These are phyloP conservation scores for Teunomyces atbi DNA, from an alignment of 805 yeast species.

Conservation along the genomic window DNA sequence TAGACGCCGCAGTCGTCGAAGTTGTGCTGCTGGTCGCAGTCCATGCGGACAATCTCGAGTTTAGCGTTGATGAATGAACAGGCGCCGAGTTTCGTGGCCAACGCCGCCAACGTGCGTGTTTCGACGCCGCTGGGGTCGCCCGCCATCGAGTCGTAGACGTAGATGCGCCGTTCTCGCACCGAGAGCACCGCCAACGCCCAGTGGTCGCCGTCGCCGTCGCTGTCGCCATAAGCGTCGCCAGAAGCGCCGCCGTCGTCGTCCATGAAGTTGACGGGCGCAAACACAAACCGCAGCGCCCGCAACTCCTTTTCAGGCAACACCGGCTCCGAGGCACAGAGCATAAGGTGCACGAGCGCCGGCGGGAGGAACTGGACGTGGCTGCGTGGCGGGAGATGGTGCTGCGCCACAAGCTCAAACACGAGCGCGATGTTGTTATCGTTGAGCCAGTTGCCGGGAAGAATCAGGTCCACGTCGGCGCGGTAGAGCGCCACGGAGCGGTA, in stretches of 20 bases:
- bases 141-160: constrained; percentile 59
- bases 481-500: constrained; percentile 58
- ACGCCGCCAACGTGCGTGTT: constrained; percentile 26
- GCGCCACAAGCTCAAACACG: constrained; percentile 49
- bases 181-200: constrained; percentile 67
- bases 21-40: constrained; percentile 60
- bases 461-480: constrained; percentile 54
- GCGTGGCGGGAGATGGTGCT: constrained; percentile 20
- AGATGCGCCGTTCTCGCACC: constrained; percentile 45
- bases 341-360: constrained; percentile 66
- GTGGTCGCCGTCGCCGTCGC: constrained; percentile 68
- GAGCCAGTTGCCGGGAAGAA: constrained; percentile 69
- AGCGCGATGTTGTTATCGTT: constrained; percentile 69
- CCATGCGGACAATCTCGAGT: constrained; percentile 26
- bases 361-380: constrained; percentile 32
- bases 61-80: constrained; percentile 8
- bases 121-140: constrained; percentile 14
- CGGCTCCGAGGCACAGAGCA: constrained; percentile 40
- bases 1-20: constrained; percentile 66
- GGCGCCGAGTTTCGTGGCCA: constrained; percentile 21
- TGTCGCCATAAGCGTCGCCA: too few relatives aligned
- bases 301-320: constrained; percentile 33
- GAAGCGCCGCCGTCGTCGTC: too few relatives aligned
- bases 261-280: constrained; percentile 67
- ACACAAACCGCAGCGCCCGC: constrained; percentile 44